These are phyloP conservation scores for Rhodotorula kratochvilovae DNA, from an alignment of 768 basidiomycete genomes.

Conservation along the genomic window DNA sequence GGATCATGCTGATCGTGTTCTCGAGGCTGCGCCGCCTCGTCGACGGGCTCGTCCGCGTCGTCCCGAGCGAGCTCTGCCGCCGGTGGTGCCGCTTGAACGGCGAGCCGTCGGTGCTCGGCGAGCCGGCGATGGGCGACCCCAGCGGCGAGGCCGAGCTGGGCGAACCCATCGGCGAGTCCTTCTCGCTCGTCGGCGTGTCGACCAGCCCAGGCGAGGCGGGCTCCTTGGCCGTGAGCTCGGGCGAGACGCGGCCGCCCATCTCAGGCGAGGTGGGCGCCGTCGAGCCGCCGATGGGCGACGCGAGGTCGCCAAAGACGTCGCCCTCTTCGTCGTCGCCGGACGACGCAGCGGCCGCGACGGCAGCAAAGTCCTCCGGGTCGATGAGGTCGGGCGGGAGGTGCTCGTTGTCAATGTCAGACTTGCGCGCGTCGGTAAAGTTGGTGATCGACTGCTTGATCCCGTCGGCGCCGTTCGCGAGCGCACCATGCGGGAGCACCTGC, in stretches of 20 bases:
- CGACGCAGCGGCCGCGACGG: conserved; percentile 25
- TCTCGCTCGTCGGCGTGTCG: conserved; percentile 48
- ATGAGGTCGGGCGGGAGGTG: conserved; percentile 92
- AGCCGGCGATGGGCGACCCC: not conserved
- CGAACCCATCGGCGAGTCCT: conserved; percentile 10
- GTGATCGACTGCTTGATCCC: conserved; percentile 92
- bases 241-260: not conserved
- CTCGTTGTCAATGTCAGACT: conserved; percentile 92
- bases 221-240: not conserved
- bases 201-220: conserved; percentile 31
- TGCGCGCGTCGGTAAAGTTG: conserved; percentile 79
- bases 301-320: conserved; percentile 37
- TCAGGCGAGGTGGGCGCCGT: conserved; percentile 44
- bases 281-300: conserved; percentile 44
- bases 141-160: not conserved
- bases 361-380: conserved; percentile 53
- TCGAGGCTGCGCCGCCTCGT: conserved; percentile 86
- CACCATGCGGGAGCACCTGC: conserved; percentile 69
- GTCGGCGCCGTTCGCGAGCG: conserved; percentile 79
- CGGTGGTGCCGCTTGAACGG: conserved; percentile 63
- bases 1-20: conserved; percentile 90
- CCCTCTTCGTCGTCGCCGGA: conserved; percentile 26
- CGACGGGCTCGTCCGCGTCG: conserved; percentile 91
- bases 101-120: conserved; percentile 51
- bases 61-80: conserved; percentile 78